Conservation (phyloP, 2,329 filamentous ascomycete genomes). For the Arthrobotrys entomopaga region DNA sequence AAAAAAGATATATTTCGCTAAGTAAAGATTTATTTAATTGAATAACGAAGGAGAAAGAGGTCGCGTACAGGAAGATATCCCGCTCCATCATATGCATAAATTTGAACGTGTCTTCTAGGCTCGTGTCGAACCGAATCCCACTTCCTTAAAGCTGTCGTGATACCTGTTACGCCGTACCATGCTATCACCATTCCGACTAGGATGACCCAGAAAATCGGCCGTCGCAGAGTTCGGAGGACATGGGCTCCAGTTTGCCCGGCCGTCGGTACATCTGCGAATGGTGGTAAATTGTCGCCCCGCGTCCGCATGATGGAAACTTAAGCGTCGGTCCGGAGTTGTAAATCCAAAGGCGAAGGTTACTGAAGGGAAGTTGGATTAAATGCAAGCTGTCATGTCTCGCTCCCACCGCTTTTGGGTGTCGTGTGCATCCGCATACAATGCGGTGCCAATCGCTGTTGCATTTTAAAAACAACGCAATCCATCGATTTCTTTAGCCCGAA, state of each 20-base stretch:
- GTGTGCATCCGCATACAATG: neutral
- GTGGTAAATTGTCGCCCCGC: slow-evolving; percentile 42
- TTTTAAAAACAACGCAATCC: slow-evolving; percentile 1
- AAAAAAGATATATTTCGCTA: neutral
- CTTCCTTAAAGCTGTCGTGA: slow-evolving; percentile 49
- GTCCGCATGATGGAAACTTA: slow-evolving; percentile 35
- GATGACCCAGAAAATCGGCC: slow-evolving; percentile 52
- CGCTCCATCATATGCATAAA: slow-evolving; percentile 40
- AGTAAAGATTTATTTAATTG: neutral
- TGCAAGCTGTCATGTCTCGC: slow-evolving; percentile 7
- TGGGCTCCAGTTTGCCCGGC: slow-evolving; percentile 43
- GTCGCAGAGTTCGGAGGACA: slow-evolving; percentile 41
- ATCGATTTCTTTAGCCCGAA: neutral
- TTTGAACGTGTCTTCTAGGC: slow-evolving; percentile 27
- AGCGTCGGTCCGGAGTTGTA: neutral
- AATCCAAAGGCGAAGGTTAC: neutral
- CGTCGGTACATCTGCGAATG: slow-evolving; percentile 41
- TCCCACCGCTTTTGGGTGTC: neutral
- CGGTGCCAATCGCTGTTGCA: neutral
- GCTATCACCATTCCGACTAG: slow-evolving; percentile 48
- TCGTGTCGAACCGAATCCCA: slow-evolving; percentile 37
- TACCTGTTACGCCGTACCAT: slow-evolving; percentile 46
- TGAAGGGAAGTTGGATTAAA: neutral
- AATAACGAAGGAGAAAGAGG: neutral
- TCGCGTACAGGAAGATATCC: slow-evolving; percentile 25